Base-by-base conservation (phyloP, 2,329 filamentous ascomycete genomes). In the Fusarium oligoseptatum region DNA sequence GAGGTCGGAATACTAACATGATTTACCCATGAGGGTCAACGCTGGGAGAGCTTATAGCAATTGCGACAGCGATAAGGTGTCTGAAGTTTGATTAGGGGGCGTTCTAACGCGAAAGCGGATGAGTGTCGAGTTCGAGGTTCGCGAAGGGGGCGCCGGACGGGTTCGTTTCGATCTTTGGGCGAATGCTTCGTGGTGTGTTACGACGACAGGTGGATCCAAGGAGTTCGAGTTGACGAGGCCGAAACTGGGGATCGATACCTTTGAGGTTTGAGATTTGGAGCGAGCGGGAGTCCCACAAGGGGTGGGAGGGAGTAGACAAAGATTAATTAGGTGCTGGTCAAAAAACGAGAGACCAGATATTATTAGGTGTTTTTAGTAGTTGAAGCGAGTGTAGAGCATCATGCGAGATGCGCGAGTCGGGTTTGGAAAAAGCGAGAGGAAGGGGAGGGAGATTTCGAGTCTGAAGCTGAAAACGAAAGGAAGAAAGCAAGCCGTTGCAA, bases 11-110 rank as follows among this genome's bases (percentile, higher is more conserved):
- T 68, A 79, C 82, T 22, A 76, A 83, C 82, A 83, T 76, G 83
- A 79, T 77, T 83, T 83, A 70, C 82, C 82, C 82, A 83, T 83
- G 29, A 73, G 72, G 72, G 68, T 37, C 69, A 68, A 61, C 45
- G 63, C 57, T 68, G 41, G 12, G 39, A n/a, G 22, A 22, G 34
- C 48, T 61, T 43, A 43, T 55, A 58, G 12, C 24, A 43, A 60
- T 66, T 63, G 56, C 48, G 58, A 66, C 58, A 36, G 37, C 24
- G 56, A 36, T 50, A 50, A 57, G 41, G 41, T 20, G 55, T 12
- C 36, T 22, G 22, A 24, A 32, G 52, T 32, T 61, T 24, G 58
- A 63, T 63, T 63, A 57, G 57, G 52, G n/a, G 41, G 34, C 52
- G 29, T 48, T 48, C 7, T 65, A 45, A 72, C 39, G 57, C 41